These are phyloP conservation scores for Fusarium annulatum DNA, from an alignment of 2,329 filamentous ascomycete species.

Conservation along the genomic window DNA sequence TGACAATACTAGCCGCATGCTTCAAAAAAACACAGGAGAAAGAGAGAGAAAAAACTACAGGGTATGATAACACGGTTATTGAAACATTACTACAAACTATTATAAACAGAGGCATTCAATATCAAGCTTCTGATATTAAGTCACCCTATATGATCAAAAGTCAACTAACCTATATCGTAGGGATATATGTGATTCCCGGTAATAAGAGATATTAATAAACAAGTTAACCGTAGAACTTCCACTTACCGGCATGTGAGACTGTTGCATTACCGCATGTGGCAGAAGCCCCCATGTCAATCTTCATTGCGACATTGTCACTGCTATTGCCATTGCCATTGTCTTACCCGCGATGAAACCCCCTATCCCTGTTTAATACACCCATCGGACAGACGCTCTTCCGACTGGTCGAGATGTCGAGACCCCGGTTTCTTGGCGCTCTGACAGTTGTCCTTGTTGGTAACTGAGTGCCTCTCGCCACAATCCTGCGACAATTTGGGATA, in stretches of 20 bases:
- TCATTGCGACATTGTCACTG: background rate
- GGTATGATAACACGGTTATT: background rate
- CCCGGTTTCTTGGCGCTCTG: constrained; percentile 10
- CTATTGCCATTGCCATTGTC: background rate
- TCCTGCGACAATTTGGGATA: constrained; percentile 21
- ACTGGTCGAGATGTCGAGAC: background rate
- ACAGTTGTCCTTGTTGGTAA: constrained; percentile 13
- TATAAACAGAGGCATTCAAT: background rate
- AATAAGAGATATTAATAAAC: background rate
- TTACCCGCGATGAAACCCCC: constrained; percentile 1
- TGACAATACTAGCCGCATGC: too few relatives aligned
- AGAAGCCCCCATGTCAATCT: background rate
- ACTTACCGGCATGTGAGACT: background rate
- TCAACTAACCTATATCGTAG: background rate
- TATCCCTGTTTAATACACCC: constrained; percentile 1
- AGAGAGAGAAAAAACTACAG: too few relatives aligned
- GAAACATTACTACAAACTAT: background rate
- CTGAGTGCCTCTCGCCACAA: constrained; percentile 7
- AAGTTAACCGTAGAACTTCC: background rate
- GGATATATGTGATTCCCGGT: background rate
- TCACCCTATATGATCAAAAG: background rate
- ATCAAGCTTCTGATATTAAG: background rate
- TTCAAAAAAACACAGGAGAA: background rate
- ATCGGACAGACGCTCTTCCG: constrained; percentile 3
- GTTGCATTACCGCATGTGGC: constrained; percentile 1